phyloP scores from a whole-genome alignment of 2,329 filamentous ascomycete genomes.

The Clarireedia sp. region DNA sequence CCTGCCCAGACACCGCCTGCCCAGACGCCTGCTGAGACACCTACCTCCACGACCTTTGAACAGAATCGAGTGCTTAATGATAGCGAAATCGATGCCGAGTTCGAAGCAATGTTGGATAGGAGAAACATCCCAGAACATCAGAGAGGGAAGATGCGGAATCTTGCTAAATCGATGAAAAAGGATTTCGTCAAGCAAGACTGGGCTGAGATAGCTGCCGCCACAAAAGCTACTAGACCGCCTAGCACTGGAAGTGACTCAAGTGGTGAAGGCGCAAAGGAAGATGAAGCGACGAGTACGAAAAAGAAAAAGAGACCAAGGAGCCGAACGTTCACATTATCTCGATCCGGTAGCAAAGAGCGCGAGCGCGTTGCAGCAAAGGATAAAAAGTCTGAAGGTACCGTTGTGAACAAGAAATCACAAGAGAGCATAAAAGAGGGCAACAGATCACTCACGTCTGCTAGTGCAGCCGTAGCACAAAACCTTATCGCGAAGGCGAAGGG shows the following conservation, averaged over 20 bases:
- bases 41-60: conserved; percentile 21
- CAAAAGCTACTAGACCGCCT: conserved; percentile 35
- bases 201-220: conserved; percentile 52
- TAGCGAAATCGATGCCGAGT: conserved; percentile 48
- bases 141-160: conserved; percentile 85
- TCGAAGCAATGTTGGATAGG: conserved; percentile 65
- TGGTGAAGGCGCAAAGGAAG: conserved; percentile 31
- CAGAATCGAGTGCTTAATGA: conserved; percentile 34
- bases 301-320: conserved; percentile 57
- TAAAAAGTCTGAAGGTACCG: conserved; percentile 55
- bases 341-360: conserved; percentile 41
- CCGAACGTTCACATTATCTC: conserved; percentile 58
- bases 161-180: conserved; percentile 85
- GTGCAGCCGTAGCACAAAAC: conserved; percentile 46
- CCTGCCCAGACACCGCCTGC: too few relatives aligned
- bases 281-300: conserved; percentile 28
- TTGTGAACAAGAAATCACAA: conserved; percentile 62
- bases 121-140: conserved; percentile 92
- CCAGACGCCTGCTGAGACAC: conserved; percentile 13
- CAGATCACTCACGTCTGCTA: conserved; percentile 45
- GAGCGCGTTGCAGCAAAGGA: conserved; percentile 64
- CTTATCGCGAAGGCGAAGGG: conserved; percentile 64
- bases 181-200: conserved; percentile 91
- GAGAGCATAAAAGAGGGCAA: conserved; percentile 59
- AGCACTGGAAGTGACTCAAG: conserved; percentile 34